Conservation (phyloP, 2,329 filamentous ascomycete genomes). For the Epichloe amarillans region DNA sequence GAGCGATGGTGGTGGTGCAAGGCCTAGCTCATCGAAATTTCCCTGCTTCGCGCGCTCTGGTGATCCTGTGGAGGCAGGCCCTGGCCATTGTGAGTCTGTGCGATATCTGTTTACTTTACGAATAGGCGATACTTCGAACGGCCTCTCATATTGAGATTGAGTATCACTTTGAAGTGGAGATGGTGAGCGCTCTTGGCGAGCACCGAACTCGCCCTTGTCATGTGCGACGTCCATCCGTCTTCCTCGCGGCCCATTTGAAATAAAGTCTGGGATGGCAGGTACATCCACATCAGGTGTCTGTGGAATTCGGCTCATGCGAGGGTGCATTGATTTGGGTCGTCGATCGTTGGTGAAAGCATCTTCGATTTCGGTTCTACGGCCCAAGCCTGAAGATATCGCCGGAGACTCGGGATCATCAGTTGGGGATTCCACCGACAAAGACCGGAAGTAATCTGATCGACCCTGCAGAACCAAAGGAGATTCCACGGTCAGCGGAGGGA, state of each 20-base stretch:
- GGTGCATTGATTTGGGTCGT: constrained; percentile 62
- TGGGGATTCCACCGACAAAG: constrained; percentile 50
- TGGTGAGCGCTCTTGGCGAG: constrained; percentile 45
- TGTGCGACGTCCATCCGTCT: constrained; percentile 26
- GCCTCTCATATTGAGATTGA: constrained; percentile 16
- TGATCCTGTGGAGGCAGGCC: constrained; percentile 23
- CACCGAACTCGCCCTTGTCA: constrained; percentile 30
- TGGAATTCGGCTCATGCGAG: constrained; percentile 53
- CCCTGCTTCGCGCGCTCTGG: constrained; percentile 31
- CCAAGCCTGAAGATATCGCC: constrained; percentile 21
- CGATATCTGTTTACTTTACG: constrained; percentile 22
- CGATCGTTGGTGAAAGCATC: constrained; percentile 36
- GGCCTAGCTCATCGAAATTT: constrained; percentile 36
- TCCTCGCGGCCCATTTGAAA: constrained; percentile 27
- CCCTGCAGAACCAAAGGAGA: constrained; percentile 65
- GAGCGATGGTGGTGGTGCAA: constrained; percentile 36
- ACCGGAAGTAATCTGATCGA: constrained; percentile 71
- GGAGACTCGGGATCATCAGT: constrained; percentile 27
- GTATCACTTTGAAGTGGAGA: constrained; percentile 32
- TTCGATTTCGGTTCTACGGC: constrained; percentile 42
- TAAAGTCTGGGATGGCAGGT: constrained; percentile 30
- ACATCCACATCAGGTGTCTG: constrained; percentile 34
- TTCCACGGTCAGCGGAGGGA: constrained; percentile 71
- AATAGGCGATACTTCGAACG: constrained; percentile 16
- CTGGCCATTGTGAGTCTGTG: constrained; percentile 21